Evolutionary conservation across 306 rosid species (phyloP), one percentile per base, ranked within the genome.

Genomic region (Dryas alaskensis): DNA sequence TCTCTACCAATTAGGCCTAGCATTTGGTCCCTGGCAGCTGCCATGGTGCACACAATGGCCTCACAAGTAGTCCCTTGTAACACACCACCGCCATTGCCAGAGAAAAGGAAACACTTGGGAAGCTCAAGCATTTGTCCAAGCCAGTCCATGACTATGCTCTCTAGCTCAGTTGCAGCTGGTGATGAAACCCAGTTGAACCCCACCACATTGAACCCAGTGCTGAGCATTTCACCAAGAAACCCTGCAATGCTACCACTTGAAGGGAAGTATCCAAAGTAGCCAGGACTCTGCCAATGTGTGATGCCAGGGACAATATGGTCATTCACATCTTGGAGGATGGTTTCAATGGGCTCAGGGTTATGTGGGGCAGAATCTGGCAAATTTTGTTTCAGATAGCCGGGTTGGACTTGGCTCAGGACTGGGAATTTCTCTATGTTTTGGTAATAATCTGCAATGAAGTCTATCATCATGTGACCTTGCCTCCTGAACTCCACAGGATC

Each of bases 111-210:
- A 0, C 74, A 50, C n/a, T 78, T 66, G 0, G 90, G 87, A 4
- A 86, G 86, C 4, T 70, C 11, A 12, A 86, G 84, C 76, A 78
- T 75, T 16, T 78, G 25, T 7, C 82, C 89, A 49, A 81, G 70
- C 87, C 89, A 86, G 64, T 86, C 86, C 83, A 81, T 50, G 45
- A 83, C 86, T 2, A 81, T 31, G 44, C 57, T 58, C 70, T 83
- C 90, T 0, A 86, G 82, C 58, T 86, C 87, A 9, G 86, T 86
- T 4, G 80, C 84, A 0, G 82, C 90, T 0, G 87, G 90, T 0
- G 86, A 86, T 43, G 90, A 58, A 22, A 83, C 12, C 84, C 87
- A 86, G 17, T 61, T 86, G 77, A 83, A 78, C 1, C 86, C 87
- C 1, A 72, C 78, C 3, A 76, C 80, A 62, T 76, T 76, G 37